Evolutionary conservation across 2,329 filamentous ascomycete species (phyloP), one percentile per base, ranked within the genome.

Genomic region (Rosellinia necatrix): DNA sequence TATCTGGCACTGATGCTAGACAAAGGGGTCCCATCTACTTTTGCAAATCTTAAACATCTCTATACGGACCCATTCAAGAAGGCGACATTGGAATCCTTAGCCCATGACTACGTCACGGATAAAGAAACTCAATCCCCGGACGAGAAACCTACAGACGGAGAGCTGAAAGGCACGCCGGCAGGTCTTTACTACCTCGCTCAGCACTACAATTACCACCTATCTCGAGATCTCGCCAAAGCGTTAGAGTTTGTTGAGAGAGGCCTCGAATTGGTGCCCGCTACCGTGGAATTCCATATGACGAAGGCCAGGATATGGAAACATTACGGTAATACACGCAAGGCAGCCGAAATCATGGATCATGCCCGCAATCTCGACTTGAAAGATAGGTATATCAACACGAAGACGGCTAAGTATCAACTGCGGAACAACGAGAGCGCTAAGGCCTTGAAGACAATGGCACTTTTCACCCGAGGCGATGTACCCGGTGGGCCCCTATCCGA

Each of bases 351-450:
- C 37, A 97, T 99, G 91, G 90, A 97, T 65, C 80, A 88, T 63
- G 94, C 94, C 1, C 86, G 94, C 49, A 82, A 85, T 60, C 81
- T 97, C 60, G 96, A 99, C 70, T 85, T 89, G 63, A 91, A 88
- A 75, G 94, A 99, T 71, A 87, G 94, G 40, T 96, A 97, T 72
- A 97, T 97, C 80, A 99, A 99, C 80, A 96, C 92, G 62, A 99
- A 99, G 77, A 89, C 92, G 46, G 92, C 93, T 57, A 99, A 99
- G 72, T 99, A 99, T 71, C 92, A 96, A 73, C 82, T 99, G 43
- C 87, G 94, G 52, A 96, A 96, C 74, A 86, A 97, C 72, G 86
- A 97, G 70, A 94, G 91, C 68, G 90, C 96, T 48, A 86, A 86
- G 65, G 93, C 90, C 0, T 77, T 97, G 49, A 85, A 90, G 66